Base-by-base conservation (phyloP, 139 green algal species). In the Dunaliella primolecta region DNA sequence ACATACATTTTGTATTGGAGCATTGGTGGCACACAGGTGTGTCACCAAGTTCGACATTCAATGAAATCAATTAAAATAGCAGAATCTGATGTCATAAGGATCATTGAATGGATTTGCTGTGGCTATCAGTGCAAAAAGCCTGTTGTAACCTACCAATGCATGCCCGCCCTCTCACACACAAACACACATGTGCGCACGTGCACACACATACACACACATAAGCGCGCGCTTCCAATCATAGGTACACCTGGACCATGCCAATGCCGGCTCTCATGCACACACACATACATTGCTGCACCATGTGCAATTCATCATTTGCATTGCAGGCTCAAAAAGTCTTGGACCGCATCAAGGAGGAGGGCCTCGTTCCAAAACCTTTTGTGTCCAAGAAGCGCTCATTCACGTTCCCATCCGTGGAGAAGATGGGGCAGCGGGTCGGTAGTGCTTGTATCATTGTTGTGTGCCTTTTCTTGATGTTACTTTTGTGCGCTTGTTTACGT, bases 301-400 rank as follows among this genome's bases (percentile, higher is more conserved):
- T n/a, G n/a, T n/a, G n/a, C n/a, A n/a, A n/a, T n/a, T n/a, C n/a
- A n/a, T n/a, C n/a, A n/a, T n/a, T n/a, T n/a, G n/a, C n/a, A n/a
- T n/a, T n/a, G n/a, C 46, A 64, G n/a, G 97, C 97, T 23, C 90
- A 98, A 87, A 99, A 99, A 91, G 84, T 90, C 79, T 86, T 99
- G 70, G 97, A 98, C 84, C 91, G 91, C 80, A 93, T 99, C 57
- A 93, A 92, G 81, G 86, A 83, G 23, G 93, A 96, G 75, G 94
- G 92, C 1, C 86, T 94, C 0, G 91, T 97, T 29, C 88, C 94
- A 80, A 98, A 98, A 91, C 95, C 95, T 7, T 98, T 96, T 87
- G 92, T 95, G 80, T 72, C 90, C 72, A 91, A 91, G 84, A 75
- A 76, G 32, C 85, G 87, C 36, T 86, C 88, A 31, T 91, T 91